Conservation (phyloP, 2,329 filamentous ascomycete genomes). For the Plectosphaerella sp. region DNA sequence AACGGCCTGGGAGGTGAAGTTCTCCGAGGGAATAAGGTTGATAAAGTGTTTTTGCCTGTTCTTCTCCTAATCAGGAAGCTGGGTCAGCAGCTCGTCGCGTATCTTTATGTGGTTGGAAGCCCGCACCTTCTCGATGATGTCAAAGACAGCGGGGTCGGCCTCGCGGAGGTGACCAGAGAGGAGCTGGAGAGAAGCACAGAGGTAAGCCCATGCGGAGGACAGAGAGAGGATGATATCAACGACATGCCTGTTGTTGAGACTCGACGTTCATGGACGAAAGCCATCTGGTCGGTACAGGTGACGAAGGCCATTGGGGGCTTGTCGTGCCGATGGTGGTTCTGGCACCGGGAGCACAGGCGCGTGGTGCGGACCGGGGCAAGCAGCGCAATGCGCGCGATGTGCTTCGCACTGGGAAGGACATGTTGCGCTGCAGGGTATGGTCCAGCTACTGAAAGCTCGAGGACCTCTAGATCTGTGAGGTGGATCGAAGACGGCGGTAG, state of each 20-base stretch:
- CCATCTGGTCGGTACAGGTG: slow-evolving; percentile 23
- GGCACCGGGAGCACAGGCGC: neutral
- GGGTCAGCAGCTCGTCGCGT: neutral
- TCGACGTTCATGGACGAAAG: slow-evolving; percentile 47
- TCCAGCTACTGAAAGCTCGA: no score
- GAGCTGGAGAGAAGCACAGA: slow-evolving; percentile 47
- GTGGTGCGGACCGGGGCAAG: slow-evolving; percentile 24
- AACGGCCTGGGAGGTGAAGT: slow-evolving; percentile 91
- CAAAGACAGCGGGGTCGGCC: slow-evolving; percentile 80
- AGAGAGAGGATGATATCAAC: slow-evolving; percentile 8
- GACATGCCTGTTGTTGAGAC: slow-evolving; percentile 54
- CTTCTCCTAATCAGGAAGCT: slow-evolving; percentile 68
- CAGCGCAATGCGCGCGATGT: slow-evolving; percentile 42
- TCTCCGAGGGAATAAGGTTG: slow-evolving; percentile 93
- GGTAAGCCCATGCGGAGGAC: slow-evolving; percentile 8
- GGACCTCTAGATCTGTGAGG: no score
- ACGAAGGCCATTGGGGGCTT: neutral
- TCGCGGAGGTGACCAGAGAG: slow-evolving; percentile 75
- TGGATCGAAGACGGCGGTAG: no score
- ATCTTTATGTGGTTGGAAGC: neutral
- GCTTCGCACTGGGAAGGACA: slow-evolving; percentile 43
- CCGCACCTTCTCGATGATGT: slow-evolving; percentile 83
- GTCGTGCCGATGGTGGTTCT: slow-evolving; percentile 10
- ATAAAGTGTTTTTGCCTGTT: slow-evolving; percentile 95
- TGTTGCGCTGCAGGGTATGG: slow-evolving; percentile 17